These are phyloP conservation scores for Leucogyrophana mollusca DNA, from an alignment of 768 basidiomycete genomes.

Conservation along the genomic window DNA sequence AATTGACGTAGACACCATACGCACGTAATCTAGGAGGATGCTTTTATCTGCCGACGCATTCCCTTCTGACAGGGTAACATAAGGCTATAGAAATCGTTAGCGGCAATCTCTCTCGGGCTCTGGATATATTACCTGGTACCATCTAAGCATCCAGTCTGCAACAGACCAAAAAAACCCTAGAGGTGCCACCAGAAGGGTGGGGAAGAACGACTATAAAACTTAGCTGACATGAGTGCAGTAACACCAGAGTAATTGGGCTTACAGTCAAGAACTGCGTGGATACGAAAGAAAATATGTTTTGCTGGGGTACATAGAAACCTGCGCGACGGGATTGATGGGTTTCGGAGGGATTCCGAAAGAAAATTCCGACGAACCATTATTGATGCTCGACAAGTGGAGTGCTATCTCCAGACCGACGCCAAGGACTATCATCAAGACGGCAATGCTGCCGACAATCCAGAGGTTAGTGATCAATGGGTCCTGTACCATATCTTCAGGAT, in stretches of 20 bases:
- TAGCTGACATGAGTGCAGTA: conserved; percentile 3
- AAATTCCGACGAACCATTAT: conserved; percentile 36
- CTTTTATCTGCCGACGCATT: conserved; percentile 54
- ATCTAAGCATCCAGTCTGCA: conserved; percentile 53
- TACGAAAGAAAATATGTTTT: conserved; percentile 48
- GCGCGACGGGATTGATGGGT: not conserved
- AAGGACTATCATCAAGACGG: conserved; percentile 42
- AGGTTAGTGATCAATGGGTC: conserved; percentile 32
- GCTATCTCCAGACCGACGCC: conserved; percentile 50
- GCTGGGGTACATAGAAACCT: conserved; percentile 55
- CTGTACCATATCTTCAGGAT: conserved; percentile 9
- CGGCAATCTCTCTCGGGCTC: not conserved
- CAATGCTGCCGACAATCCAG: conserved; percentile 38
- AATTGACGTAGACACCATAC: conserved; percentile 16
- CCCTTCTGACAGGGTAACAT: conserved; percentile 54
- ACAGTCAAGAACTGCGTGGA: conserved; percentile 46
- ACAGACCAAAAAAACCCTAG: conserved; percentile 47
- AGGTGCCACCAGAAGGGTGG: conserved; percentile 50
- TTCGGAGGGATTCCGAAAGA: not conserved
- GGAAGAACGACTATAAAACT: conserved; percentile 52
- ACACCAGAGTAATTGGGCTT: conserved; percentile 20
- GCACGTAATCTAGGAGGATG: conserved; percentile 65
- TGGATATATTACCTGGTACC: conserved; percentile 50
- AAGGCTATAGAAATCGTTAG: conserved; percentile 46
- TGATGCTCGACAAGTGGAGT: conserved; percentile 38